Percentiles rank a stretch among this genome's conserved stretches.
phyloP scores from a whole-genome alignment of 2,329 filamentous ascomycete species.

The Cryphonectria parasitica region DNA sequence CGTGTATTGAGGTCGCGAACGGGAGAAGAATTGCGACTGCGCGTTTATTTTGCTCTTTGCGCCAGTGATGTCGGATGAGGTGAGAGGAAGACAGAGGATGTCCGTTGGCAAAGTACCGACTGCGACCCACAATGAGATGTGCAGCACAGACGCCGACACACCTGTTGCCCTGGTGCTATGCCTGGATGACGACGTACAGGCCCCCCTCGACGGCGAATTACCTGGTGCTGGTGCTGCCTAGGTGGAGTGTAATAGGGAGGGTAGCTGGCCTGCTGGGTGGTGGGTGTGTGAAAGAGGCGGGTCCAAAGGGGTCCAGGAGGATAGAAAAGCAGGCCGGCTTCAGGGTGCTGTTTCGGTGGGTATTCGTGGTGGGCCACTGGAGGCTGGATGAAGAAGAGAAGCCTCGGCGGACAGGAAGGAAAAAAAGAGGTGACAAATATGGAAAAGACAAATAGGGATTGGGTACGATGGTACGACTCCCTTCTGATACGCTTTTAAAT shows the following conservation, averaged over 20 bases:
- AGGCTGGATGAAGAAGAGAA: not conserved
- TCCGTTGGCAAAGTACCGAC: conserved; percentile 20
- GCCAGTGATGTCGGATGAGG: not conserved
- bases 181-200: not conserved
- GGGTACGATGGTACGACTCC: not conserved
- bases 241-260: not conserved
- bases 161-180: not conserved
- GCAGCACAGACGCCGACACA: not conserved
- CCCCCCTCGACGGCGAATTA: not conserved
- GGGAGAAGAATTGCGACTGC: not conserved
- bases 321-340: not conserved
- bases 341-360: not conserved
- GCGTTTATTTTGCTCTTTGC: not conserved
- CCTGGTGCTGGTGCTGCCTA: not conserved
- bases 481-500: not conserved
- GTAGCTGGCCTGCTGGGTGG: not conserved
- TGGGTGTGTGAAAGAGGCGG: not conserved
- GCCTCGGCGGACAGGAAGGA: not conserved
- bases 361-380: not conserved
- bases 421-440: not conserved
- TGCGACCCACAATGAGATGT: conserved; percentile 18
- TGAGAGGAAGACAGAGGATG: conserved; percentile 4
- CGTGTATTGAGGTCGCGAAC: not conserved
- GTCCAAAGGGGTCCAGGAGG: not conserved
- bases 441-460: not conserved